Conservation (phyloP, 2,329 filamentous ascomycete species). For the Septoria linicola region DNA sequence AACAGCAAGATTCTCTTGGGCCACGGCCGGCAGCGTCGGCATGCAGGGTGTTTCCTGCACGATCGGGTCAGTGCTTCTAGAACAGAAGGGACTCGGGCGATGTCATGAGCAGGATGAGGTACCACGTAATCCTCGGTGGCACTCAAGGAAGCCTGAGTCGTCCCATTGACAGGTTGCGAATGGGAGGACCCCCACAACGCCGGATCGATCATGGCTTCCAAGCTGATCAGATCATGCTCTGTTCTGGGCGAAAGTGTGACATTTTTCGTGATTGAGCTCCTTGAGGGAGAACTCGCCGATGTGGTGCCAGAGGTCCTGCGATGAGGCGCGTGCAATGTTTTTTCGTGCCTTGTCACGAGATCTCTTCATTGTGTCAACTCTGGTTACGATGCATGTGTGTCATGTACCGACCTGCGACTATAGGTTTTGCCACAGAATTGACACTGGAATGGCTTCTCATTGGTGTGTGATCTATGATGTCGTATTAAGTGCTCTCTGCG, state of each 20-base stretch:
- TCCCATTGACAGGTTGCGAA: neutral
- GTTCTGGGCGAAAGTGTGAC: too few relatives aligned
- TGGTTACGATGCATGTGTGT: neutral
- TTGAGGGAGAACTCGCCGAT: neutral
- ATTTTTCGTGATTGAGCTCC: neutral
- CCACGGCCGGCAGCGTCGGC: neutral
- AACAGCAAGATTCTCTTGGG: neutral
- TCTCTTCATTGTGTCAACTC: slow-evolving; percentile 5
- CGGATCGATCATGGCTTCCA: neutral
- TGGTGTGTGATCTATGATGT: slow-evolving; percentile 8
- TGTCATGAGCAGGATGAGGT: too few relatives aligned
- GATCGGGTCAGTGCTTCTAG: neutral
- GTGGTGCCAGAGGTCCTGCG: neutral
- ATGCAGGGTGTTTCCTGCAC: neutral
- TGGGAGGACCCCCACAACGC: neutral
- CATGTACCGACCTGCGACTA: neutral
- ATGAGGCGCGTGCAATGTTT: slow-evolving; percentile 13
- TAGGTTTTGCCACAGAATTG: slow-evolving; percentile 13
- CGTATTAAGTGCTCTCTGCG: slow-evolving; percentile 3
- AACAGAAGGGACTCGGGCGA: too few relatives aligned
- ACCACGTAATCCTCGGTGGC: too few relatives aligned
- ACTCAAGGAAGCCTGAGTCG: neutral
- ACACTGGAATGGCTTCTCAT: slow-evolving; percentile 17
- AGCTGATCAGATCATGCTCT: neutral
- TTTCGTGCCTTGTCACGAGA: slow-evolving; percentile 17